These are phyloP conservation scores for Talaromyces verruculosus DNA, from an alignment of 2,329 filamentous ascomycete species.

Conservation along the genomic window DNA sequence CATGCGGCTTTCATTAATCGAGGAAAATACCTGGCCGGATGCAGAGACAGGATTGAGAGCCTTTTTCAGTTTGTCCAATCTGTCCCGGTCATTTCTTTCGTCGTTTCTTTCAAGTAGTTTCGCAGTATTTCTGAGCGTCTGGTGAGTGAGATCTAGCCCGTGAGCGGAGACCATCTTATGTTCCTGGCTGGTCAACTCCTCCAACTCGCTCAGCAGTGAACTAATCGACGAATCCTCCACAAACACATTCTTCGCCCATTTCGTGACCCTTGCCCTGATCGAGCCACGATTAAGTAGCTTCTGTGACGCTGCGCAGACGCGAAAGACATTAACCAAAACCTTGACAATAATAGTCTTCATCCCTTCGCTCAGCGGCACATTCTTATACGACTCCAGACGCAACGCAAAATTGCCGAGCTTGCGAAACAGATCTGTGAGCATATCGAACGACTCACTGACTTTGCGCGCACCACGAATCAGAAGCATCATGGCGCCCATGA, in stretches of 20 bases:
- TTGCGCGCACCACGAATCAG: not conserved
- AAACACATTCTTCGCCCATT: not conserved
- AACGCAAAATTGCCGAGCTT: not conserved
- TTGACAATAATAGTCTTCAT: not conserved
- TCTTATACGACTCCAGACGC: not conserved
- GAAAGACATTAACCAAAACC: not conserved
- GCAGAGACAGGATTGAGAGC: not conserved
- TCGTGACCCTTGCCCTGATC: not conserved
- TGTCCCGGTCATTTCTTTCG: not conserved
- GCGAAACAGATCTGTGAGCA: not conserved
- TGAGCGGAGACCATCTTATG: not conserved
- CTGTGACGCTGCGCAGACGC: not conserved
- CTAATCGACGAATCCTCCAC: not conserved
- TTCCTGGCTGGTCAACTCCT: not conserved
- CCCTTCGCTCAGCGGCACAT: not conserved
- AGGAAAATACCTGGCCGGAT: not conserved
- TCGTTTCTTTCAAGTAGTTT: not conserved
- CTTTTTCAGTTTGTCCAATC: not conserved
- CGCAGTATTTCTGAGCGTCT: not conserved
- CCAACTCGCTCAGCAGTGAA: not conserved
- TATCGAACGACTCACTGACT: not conserved
- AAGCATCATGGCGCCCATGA: not conserved
- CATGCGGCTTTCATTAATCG: not conserved
- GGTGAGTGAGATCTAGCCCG: not conserved
- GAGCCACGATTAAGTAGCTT: not conserved